Evolutionary conservation across 352 stramenopile genomes (phyloP).

Genomic region (Pythium phragmitis): DNA sequence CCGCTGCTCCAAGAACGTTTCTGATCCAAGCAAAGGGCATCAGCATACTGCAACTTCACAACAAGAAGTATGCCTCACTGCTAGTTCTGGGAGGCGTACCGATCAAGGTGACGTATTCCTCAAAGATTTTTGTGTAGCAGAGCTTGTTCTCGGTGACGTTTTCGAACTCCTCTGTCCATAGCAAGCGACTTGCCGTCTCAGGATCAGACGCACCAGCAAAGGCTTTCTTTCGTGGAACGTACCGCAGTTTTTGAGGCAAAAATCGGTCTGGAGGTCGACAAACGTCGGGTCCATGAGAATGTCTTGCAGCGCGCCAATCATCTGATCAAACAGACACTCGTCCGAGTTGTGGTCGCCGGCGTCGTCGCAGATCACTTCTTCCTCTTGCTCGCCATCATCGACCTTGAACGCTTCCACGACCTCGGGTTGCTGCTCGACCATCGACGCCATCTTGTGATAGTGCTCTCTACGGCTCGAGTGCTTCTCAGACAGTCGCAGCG

Average conservation of each 20-base stretch:
- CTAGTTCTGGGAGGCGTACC: slow-evolving; percentile 30
- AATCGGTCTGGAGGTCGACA: slow-evolving; percentile 73
- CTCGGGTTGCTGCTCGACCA: slow-evolving; percentile 42
- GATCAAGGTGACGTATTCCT: slow-evolving; percentile 78
- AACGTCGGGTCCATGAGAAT: slow-evolving; percentile 80
- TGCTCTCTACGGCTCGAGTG: not conserved
- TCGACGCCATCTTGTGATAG: slow-evolving; percentile 20
- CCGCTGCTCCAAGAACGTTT: slow-evolving; percentile 67
- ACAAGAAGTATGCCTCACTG: too few species aligned
- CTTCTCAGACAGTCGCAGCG: slow-evolving; percentile 3
- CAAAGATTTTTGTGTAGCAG: slow-evolving; percentile 79
- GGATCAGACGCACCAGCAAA: not conserved
- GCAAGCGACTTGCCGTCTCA: not conserved
- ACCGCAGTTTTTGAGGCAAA: slow-evolving; percentile 81
- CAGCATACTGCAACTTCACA: too few species aligned
- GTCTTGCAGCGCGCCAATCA: slow-evolving; percentile 78
- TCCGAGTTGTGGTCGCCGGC: slow-evolving; percentile 67
- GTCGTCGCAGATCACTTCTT: slow-evolving; percentile 69
- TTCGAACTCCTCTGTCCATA: slow-evolving; percentile 69
- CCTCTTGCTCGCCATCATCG: slow-evolving; percentile 47
- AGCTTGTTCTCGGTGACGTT: slow-evolving; percentile 85
- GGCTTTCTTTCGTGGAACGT: slow-evolving; percentile 1
- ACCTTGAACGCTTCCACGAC: slow-evolving; percentile 41
- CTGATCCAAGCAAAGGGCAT: slow-evolving; percentile 24
- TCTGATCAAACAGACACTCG: slow-evolving; percentile 77